Evolutionary conservation across 202 grass and related monocot genomes (phyloP), one percentile per base, ranked within the genome.

Genomic region (Eragrostis tef): DNA sequence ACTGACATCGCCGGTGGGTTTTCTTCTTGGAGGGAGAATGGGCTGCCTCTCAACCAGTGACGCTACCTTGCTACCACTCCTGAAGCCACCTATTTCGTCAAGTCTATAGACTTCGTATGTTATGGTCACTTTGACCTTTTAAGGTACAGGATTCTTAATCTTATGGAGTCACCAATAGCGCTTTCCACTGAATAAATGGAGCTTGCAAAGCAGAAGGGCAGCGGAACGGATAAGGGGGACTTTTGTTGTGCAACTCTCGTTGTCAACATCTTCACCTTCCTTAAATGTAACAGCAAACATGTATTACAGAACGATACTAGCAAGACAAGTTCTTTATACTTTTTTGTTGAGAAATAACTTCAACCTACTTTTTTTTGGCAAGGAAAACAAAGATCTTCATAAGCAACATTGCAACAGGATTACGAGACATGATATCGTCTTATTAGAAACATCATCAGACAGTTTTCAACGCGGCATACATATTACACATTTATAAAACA

Each of bases 1-100:
- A 91, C 92, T 8, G 94, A 97, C 82, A 78, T 94, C 11, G 91
- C 83, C 6, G 94, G 94, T 73, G 94, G 94, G 27, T 97, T 83
- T 75, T 87, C 87, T 43, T 82, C 88, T 15, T 94, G 91, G 94
- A 81, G 59, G 59, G 83, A 97, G 71, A 94, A 87, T 51, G 86
- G 78, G 27, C 71, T 97, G 31, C 91, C 88, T 9, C 49, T 79
- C 59, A 73, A 75, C 39, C 79, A 79, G 63, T 94, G 50, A 87
- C 16, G 7, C 7, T 39, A n/a, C 10, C 21, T 45, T 53, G 27
- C 58, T 59, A 19, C 25, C 36, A 43, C 15, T 25, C 25, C 42
- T 43, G 59, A 59, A 59, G 36, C 43, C 13, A 52, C 67, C 43
- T 52, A 67, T 31, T 44, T 44, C 19, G 42, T 48, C n/a, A 11